These are phyloP conservation scores for Yarrowia deformans DNA, from an alignment of 805 yeast genomes.

Conservation along the genomic window DNA sequence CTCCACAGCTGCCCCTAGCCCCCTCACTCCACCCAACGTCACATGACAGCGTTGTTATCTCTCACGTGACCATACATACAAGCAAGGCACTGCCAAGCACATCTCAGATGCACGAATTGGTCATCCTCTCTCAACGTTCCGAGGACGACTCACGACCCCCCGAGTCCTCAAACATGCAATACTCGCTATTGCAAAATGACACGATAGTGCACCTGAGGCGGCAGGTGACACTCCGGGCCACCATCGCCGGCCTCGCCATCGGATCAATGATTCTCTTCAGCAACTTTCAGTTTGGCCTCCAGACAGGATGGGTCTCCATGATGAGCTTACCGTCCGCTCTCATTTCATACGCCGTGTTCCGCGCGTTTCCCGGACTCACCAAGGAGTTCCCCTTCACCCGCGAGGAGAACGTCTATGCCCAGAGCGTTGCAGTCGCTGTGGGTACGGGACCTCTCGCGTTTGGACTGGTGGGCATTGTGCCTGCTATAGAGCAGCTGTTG, in stretches of 20 bases:
- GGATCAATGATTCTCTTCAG: conserved; percentile 88
- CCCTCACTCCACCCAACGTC: background rate
- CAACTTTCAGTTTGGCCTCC: conserved; percentile 94
- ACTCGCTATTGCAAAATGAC: conserved; percentile 18
- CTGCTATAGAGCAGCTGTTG: conserved; percentile 91
- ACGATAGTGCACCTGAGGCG: conserved; percentile 36
- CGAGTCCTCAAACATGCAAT: conserved; percentile 9
- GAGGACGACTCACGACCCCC: conserved; percentile 3
- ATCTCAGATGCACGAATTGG: conserved; percentile 33
- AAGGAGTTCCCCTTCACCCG: conserved; percentile 65
- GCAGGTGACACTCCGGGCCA: conserved; percentile 70
- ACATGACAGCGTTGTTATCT: conserved; percentile 31
- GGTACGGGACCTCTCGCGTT: conserved; percentile 97
- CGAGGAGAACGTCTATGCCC: conserved; percentile 93
- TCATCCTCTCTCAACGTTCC: conserved; percentile 23
- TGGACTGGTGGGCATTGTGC: conserved; percentile 94
- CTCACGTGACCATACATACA: conserved; percentile 31
- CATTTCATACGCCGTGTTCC: conserved; percentile 84
- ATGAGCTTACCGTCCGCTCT: conserved; percentile 96
- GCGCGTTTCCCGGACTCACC: conserved; percentile 54
- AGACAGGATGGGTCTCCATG: conserved; percentile 99
- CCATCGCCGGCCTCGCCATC: conserved; percentile 77
- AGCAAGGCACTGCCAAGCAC: conserved; percentile 24
- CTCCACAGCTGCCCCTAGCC: background rate
- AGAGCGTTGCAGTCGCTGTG: conserved; percentile 92